Evolutionary conservation across 306 rosid genomes (phyloP), one percentile per base, ranked within the genome.

Genomic region (Sophora flavescens): DNA sequence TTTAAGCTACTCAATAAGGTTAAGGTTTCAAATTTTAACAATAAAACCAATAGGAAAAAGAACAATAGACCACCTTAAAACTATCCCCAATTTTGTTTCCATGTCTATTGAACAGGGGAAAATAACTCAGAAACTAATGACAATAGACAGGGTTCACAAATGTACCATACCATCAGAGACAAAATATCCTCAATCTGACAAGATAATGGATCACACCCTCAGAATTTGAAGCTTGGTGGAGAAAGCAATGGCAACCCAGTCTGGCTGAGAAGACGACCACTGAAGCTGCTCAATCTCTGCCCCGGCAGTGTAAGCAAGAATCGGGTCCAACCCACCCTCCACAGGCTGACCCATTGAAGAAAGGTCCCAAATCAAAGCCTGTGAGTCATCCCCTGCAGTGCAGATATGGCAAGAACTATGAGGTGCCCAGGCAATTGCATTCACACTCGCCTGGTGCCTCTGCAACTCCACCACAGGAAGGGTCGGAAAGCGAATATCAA

Each of bases 271-370:
- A 28, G 97, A 90, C 2, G 97, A 92, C 99, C 99, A 95, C 53
- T 95, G 99, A 63, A 95, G 96, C 92, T 92, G 99, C 85, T 95
- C 99, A 51, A 95, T 95, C 88, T 95, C 99, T 0, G 99, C 95
- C 6, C 97, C 97, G 5, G 99, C 97, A 0, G 99, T 95, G 70
- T 95, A 95, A 0, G 99, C 99, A 2, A 95, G 96, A 83, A 95
- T 95, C 6, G 99, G 99, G 70, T 95, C 99, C 54, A 92, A 90
- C 1, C 97, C 99, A 3, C 93, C 97, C 64, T 95, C 99, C 10
- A 88, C 84, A 0, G 97, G 99, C 68, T 95, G 96, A 15, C 96
- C 97, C 99, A 95, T 95, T 14, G 99, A 90, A 9, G 99, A 89
- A 47, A 95, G 86, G 78, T 95, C 99, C 99, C 97, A 95, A 68